Conservation (phyloP, 225 moss, liverwort and hornwort genomes). For the Physcomitrium patens region DNA sequence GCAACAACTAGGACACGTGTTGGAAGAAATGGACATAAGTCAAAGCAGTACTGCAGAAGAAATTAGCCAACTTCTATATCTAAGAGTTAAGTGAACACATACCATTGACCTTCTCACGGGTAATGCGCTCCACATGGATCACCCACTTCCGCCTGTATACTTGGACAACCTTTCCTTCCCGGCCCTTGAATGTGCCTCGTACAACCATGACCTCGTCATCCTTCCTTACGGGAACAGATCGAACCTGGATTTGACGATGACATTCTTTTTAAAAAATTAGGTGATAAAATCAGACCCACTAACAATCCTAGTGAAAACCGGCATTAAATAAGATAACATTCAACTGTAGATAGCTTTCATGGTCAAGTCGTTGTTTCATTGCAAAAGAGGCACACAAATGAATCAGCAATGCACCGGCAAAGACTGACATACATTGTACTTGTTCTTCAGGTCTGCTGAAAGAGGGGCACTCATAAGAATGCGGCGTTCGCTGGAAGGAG, state of each 20-base stretch:
- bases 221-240: constrained; percentile 61
- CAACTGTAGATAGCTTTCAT: neutral
- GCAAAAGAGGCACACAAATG: neutral
- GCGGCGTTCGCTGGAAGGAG: constrained; percentile 52
- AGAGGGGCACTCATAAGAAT: constrained; percentile 56
- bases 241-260: constrained; percentile 19
- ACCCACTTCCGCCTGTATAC: constrained; percentile 53
- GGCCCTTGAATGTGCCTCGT: constrained; percentile 60
- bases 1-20: neutral
- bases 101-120: constrained; percentile 55
- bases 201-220: constrained; percentile 63
- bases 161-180: constrained; percentile 59
- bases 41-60: neutral
- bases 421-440: constrained; percentile 36
- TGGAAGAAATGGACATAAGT: neutral
- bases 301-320: neutral
- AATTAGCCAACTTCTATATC: neutral
- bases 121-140: constrained; percentile 49
- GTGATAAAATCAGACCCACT: neutral
- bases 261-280: neutral
- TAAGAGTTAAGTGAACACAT: neutral
- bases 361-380: neutral
- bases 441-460: constrained; percentile 53
- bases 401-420: neutral
- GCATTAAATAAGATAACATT: neutral